Evolutionary conservation across 805 yeast genomes (phyloP), one percentile per base, ranked within the genome.

Genomic region (Zygotorulaspora florentina): DNA sequence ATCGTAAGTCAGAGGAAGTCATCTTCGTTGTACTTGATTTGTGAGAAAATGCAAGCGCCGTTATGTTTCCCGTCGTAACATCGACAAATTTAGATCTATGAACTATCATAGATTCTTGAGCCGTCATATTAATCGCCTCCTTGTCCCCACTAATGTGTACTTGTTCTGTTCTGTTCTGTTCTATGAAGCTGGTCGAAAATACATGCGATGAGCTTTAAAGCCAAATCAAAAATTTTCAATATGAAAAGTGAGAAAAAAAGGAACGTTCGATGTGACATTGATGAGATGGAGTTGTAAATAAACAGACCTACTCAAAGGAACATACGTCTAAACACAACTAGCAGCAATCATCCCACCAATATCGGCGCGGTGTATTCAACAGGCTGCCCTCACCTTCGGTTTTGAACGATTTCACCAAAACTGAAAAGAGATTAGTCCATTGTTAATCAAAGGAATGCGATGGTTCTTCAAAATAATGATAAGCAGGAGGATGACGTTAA

Each of bases 11-110:
- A 18, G 64, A 66, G 23, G 79, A 81, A 1, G 80, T 71, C 25
- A 70, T 55, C 38, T 72, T 71, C 16, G 68, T 63, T 3, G 71
- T 48, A 20, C 50, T 67, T 0, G 87, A 76, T 4, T 66, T 62
- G 60, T 80, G 86, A 28, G 91, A 85, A 63, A 89, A 91, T 2
- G 87, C 83, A 42, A 85, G 67, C 0, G 95, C 77, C 0, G 97
- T 87, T 45, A 91, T 83, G 17, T 87, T 79, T 43, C 85, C 89
- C 3, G 97, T 91, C 10, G 83, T 79, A 56, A 80, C 86, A 65
- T 91, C 96, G 66, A 89, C 88, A 68, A 93, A 91, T 44, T 96
- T 76, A 64, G 96, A 86, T 59, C 97, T 79, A 66, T 91, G 97
- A 54, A 91, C 50, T 15, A 51, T 51, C 38, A 54, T 38, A 12